Evolutionary conservation across 805 yeast species (phyloP), one percentile per base, ranked within the genome.

Genomic region (Suhomyces sp.): DNA sequence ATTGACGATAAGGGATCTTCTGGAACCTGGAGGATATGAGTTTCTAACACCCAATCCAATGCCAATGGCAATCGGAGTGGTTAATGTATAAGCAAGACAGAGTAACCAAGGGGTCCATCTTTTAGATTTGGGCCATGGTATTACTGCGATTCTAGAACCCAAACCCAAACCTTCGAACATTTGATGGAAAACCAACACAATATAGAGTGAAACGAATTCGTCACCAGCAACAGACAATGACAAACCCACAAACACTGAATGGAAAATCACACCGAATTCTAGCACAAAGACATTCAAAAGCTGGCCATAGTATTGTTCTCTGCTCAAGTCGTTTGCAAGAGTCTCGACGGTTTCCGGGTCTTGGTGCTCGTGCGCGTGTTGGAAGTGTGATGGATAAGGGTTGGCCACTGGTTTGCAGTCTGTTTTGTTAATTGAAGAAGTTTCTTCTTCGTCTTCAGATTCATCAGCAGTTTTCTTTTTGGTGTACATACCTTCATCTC

Each of bases 111-210:
- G 89, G 0, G 85, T 78, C 57, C 61, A 70, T 56, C 75, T 71
- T 59, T 62, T 66, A 20, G 60, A 53, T 6, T 59, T 47, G 7
- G 87, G 86, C 81, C 85, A 85, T 2, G 75, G 71, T 0, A 82
- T 75, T 27, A 76, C 77, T 1, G 90, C 86, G 35, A 87, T 75
- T 67, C 96, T 81, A 7, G 93, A 79, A 21, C 96, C 96, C 57
- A 89, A 73, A 53, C 96, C 96, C 46, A 89, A 75, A 47, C 96
- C 96, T 71, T 89, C 96, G 63, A 89, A 89, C 75, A 84, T 76
- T 68, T 89, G 96, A 65, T 89, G 91, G 76, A 82, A 83, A 4
- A 84, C 80, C 43, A 74, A 55, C n/a, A 86, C 96, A 55, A 86
- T 78, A 66, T 86, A 88, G 47, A 89, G 72, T 5, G 88, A 79